phyloP scores from a whole-genome alignment of 148 eudicot species.

The Nepenthes mirabilis region DNA sequence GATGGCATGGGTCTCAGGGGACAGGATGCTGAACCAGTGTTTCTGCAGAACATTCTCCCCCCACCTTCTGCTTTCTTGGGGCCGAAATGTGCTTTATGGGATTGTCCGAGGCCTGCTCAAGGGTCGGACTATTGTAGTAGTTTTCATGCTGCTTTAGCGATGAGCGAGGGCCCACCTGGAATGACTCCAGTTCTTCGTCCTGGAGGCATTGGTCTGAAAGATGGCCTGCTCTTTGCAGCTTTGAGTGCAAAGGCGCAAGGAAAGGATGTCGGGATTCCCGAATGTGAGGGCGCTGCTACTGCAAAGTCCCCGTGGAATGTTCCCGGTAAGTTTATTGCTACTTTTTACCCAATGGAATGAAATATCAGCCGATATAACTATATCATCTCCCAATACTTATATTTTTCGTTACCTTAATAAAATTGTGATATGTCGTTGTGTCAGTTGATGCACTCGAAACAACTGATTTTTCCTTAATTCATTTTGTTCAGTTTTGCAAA shows the following conservation, averaged over 20 bases:
- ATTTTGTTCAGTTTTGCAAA: too few species aligned
- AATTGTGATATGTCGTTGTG: neutral
- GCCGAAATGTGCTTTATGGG: constrained; percentile 97
- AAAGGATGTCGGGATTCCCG: constrained; percentile 92
- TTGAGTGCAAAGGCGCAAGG: constrained; percentile 75
- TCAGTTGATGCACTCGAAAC: neutral
- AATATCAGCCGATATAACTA: too few species aligned
- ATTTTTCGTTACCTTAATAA: neutral
- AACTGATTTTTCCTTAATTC: too few species aligned
- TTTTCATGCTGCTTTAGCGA: constrained; percentile 68
- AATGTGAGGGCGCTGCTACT: constrained; percentile 97
- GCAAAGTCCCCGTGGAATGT: constrained; percentile 98
- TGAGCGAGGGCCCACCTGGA: constrained; percentile 83
- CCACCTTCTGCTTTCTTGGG: constrained; percentile 94
- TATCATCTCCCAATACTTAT: too few species aligned
- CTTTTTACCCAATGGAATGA: neutral
- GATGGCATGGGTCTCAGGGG: constrained; percentile 28
- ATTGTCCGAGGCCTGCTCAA: constrained; percentile 90
- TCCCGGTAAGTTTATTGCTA: constrained; percentile 40
- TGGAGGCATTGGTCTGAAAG: constrained; percentile 91
- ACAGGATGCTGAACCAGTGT: constrained; percentile 37
- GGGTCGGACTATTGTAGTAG: constrained; percentile 79
- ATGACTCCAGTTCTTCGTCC: constrained; percentile 84
- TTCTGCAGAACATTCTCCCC: constrained; percentile 46
- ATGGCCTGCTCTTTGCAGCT: constrained; percentile 73